Evolutionary conservation across 179 eudicot genomes (phyloP).

Genomic region (Patellifolia procumbens): DNA sequence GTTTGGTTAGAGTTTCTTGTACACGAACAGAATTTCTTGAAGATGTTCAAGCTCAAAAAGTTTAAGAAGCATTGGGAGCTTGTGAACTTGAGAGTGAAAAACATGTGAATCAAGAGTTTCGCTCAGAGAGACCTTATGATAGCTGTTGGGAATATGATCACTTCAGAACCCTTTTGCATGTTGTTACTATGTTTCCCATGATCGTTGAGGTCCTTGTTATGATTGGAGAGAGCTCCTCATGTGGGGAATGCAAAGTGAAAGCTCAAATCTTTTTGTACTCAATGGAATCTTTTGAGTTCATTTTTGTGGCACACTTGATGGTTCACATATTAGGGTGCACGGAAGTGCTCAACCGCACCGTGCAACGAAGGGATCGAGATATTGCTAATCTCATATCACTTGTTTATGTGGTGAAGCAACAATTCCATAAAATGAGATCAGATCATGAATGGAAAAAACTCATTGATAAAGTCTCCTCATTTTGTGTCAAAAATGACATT

Average conservation of each 20-base stretch:
- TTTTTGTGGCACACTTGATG: slow-evolving; percentile 15
- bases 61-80: neutral
- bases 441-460: slow-evolving; percentile 1
- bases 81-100: slow-evolving; percentile 1
- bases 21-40: neutral
- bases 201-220: neutral
- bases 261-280: neutral
- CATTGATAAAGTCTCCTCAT: neutral
- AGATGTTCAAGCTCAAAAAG: neutral
- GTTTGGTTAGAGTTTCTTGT: slow-evolving; percentile 1
- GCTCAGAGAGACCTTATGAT: neutral
- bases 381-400: slow-evolving; percentile 9
- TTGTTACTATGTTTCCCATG: neutral
- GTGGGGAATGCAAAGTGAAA: neutral
- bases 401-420: neutral
- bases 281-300: slow-evolving; percentile 9
- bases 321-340: neutral
- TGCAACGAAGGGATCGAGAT: slow-evolving; percentile 12
- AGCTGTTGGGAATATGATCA: slow-evolving; percentile 14
- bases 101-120: neutral
- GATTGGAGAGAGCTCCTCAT: neutral
- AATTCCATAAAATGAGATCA: slow-evolving; percentile 9
- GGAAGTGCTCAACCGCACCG: neutral
- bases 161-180: neutral
- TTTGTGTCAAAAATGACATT: slow-evolving; percentile 15